A percentile compares a stretch with the other conserved stretches of the same genome.
Evolutionary conservation across 1,139 yeast species (phyloP).

Genomic region (Tardiomyces digboiensis): DNA sequence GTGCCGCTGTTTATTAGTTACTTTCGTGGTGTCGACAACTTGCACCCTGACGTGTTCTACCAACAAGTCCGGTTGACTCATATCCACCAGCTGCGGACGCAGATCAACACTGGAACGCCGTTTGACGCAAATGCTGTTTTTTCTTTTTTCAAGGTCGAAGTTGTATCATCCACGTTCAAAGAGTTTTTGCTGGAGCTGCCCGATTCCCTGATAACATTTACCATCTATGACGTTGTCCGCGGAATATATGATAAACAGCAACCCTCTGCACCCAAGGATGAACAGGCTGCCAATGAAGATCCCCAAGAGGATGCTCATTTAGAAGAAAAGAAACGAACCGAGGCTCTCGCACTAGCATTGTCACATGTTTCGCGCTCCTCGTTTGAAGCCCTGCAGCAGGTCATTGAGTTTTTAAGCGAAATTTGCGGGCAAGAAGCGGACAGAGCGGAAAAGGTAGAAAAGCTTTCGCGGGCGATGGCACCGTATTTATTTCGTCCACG

Average conservation of each 20-base stretch:
- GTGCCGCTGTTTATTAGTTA: slow-evolving; percentile 54
- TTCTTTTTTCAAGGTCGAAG: slow-evolving; percentile 35
- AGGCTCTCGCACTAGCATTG: slow-evolving; percentile 13
- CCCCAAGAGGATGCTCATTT: not conserved
- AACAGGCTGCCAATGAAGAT: not conserved
- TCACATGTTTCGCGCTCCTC: slow-evolving; percentile 14
- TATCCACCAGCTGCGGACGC: slow-evolving; percentile 53
- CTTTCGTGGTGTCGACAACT: slow-evolving; percentile 21
- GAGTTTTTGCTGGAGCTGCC: slow-evolving; percentile 75
- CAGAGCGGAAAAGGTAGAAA: slow-evolving; percentile 5
- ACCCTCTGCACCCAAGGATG: not conserved
- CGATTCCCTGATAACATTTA: slow-evolving; percentile 62
- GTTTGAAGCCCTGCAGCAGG: slow-evolving; percentile 10
- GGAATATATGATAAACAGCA: slow-evolving; percentile 44
- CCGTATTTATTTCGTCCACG: slow-evolving; percentile 25
- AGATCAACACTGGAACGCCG: slow-evolving; percentile 42
- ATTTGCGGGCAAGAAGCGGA: slow-evolving; percentile 1
- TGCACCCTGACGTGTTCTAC: slow-evolving; percentile 14
- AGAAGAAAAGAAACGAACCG: slow-evolving; percentile 7
- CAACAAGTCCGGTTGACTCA: slow-evolving; percentile 31
- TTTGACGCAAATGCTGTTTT: slow-evolving; percentile 22
- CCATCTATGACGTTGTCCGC: slow-evolving; percentile 56
- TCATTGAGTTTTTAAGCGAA: slow-evolving; percentile 10
- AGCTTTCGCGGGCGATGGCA: slow-evolving; percentile 13
- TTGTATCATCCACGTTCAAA: slow-evolving; percentile 58